These are phyloP conservation scores for Domatiomyces globalis DNA, from an alignment of 2,329 filamentous ascomycete species.

Conservation along the genomic window DNA sequence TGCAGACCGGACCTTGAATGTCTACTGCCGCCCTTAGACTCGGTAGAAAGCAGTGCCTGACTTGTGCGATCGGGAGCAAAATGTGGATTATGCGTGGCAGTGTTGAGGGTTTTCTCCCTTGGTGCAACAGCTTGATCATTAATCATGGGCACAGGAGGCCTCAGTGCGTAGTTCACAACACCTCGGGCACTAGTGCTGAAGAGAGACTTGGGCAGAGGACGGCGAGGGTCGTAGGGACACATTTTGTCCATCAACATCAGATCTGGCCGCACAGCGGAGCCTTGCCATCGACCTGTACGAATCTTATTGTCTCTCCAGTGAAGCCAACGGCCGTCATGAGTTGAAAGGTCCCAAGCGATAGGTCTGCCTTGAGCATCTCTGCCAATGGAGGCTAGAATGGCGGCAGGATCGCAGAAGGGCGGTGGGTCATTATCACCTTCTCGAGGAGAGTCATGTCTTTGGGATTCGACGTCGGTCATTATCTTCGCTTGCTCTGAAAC, in stretches of 20 bases:
- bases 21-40: not conserved
- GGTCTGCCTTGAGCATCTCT: constrained; percentile 8
- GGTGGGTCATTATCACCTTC: not conserved
- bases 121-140: no score
- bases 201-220: not conserved
- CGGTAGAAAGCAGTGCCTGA: not conserved
- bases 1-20: not conserved
- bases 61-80: not conserved
- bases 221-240: constrained; percentile 10
- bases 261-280: not conserved
- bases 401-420: constrained; percentile 1
- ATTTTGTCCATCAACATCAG: constrained; percentile 7
- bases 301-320: constrained; percentile 13
- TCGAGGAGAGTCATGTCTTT: not conserved
- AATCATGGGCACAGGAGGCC: not conserved
- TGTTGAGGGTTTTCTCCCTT: not conserved
- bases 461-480: not conserved
- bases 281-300: constrained; percentile 1
- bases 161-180: not conserved
- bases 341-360: constrained; percentile 12
- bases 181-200: not conserved
- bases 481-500: not conserved
- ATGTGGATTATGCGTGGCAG: not conserved
- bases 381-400: constrained; percentile 6
- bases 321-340: constrained; percentile 15